Evolutionary conservation across 768 basidiomycete species (phyloP).

Genomic region (Sarcodon sp.): DNA sequence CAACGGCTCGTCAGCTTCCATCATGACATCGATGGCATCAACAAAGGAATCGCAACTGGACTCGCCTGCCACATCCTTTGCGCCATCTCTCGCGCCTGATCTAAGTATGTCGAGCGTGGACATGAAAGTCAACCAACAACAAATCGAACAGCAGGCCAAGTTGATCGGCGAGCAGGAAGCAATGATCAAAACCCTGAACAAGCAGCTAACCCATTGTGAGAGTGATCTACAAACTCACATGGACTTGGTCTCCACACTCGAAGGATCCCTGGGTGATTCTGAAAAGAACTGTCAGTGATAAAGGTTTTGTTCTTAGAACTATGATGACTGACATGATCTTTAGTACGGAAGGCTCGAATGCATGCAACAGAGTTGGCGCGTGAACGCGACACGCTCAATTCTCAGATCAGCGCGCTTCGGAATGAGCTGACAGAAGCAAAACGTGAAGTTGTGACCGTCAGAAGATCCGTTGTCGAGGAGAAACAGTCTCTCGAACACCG

Average conservation of each 20-base stretch:
- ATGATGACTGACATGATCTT: background rate
- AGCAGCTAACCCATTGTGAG: conserved; percentile 89
- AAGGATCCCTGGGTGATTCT: conserved; percentile 79
- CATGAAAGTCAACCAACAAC: conserved; percentile 32
- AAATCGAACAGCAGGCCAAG: conserved; percentile 63
- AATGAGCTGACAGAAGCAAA: conserved; percentile 67
- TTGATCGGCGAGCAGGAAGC: conserved; percentile 74
- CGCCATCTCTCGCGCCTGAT: conserved; percentile 8
- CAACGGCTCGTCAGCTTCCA: conserved; percentile 37
- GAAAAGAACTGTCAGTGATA: conserved; percentile 77
- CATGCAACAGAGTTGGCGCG: conserved; percentile 83
- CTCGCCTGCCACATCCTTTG: conserved; percentile 41
- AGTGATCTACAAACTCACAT: conserved; percentile 84
- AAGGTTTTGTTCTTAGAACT: background rate
- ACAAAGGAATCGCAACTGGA: conserved; percentile 55
- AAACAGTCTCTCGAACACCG: conserved; percentile 77
- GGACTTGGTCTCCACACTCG: conserved; percentile 76
- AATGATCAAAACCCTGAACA: conserved; percentile 91
- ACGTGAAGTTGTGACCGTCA: conserved; percentile 65
- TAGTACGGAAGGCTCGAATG: conserved; percentile 89
- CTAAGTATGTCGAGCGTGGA: conserved; percentile 25
- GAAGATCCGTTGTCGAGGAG: conserved; percentile 76
- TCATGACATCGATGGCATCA: conserved; percentile 35
- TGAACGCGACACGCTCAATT: conserved; percentile 66
- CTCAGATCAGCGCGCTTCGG: conserved; percentile 54